Evolutionary conservation across 164 flowering plant species (phyloP), one percentile per base, ranked within the genome.

Genomic region (Annona cherimola): DNA sequence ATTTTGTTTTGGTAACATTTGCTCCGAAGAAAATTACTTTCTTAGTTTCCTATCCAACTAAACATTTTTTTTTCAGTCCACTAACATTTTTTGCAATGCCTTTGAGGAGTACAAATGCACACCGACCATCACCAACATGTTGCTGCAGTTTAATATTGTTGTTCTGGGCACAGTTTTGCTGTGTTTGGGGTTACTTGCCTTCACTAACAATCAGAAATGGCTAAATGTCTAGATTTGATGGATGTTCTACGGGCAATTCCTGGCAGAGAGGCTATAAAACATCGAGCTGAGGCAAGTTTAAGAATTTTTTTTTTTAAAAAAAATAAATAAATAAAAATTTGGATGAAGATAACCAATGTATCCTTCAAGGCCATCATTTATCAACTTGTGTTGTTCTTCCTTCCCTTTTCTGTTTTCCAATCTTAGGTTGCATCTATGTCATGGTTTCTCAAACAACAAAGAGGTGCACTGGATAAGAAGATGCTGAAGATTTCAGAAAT

Each of bases 401-500:
- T 45, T 50, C 44, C n/a, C n/a, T 16, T 61, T n/a, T 8, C 63
- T n/a, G 8, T 5, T 61, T 19, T 45, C n/a, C n/a, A 18, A 42
- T 50, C 42, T 71, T 81, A 93, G 94, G 98, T 90, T 79, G 98
- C 96, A 75, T 84, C 94, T 0, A 82, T 90, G 93, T 79, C 87
- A 69, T 84, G 94, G 14, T 71, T 63, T 73, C 72, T 87, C 75
- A 89, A 81, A 76, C 86, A 83, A 72, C 89, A 85, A 76, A 87
- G 87, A 80, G 67, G 1, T 63, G 78, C 78, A 20, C 75, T 87
- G 66, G 79, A 86, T 80, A 89, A 86, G 80, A 79, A 78, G 79
- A 83, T 88, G 26, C 45, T 85, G 84, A 90, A 87, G 81, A 86
- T 92, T 60, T 88, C 96, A 12, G 98, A 94, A 68, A 68, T 86